Conservation (phyloP, 176 grass and related monocot species). For the Saccharum spontaneum region DNA sequence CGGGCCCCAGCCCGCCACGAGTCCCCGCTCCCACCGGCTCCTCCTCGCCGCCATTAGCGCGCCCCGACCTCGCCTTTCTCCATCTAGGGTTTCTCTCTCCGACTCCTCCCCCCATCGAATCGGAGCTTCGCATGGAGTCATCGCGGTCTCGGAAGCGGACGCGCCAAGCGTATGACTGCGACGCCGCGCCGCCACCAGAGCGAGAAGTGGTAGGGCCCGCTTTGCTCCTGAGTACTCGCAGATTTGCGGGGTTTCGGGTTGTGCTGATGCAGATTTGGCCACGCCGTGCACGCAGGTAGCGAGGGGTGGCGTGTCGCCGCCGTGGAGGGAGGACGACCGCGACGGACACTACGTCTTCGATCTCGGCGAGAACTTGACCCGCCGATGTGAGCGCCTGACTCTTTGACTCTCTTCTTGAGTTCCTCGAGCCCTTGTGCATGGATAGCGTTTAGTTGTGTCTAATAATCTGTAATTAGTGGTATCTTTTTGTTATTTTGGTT, state of each 20-base stretch:
- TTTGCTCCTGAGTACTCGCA: conserved; percentile 1
- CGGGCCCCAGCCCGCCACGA: conserved; percentile 25
- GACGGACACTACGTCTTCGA: conserved; percentile 92
- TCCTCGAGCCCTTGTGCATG: conserved; percentile 15
- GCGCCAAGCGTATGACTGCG: conserved; percentile 47
- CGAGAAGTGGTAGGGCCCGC: conserved; percentile 49
- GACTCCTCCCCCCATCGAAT: conserved; percentile 21
- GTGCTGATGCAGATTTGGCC: conserved; percentile 26
- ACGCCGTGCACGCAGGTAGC: conserved; percentile 41
- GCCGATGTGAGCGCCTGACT: conserved; percentile 63
- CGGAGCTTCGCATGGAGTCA: conserved; percentile 57
- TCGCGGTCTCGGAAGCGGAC: conserved; percentile 68
- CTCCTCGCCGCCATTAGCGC: conserved; percentile 18
- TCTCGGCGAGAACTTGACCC: conserved; percentile 91
- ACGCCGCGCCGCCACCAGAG: conserved; percentile 41
- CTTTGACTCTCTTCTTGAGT: not conserved
- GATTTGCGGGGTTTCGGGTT: not conserved
- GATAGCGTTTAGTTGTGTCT: not conserved
- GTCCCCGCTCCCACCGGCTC: not conserved
- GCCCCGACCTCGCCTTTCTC: not conserved
- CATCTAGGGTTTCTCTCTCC: conserved; percentile 27
- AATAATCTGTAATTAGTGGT: not conserved
- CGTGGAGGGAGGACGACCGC: conserved; percentile 77
- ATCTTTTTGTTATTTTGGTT: not conserved
- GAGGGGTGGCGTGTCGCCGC: conserved; percentile 68